phyloP scores from a whole-genome alignment of 148 eudicot species.

The Beta vulgaris region DNA sequence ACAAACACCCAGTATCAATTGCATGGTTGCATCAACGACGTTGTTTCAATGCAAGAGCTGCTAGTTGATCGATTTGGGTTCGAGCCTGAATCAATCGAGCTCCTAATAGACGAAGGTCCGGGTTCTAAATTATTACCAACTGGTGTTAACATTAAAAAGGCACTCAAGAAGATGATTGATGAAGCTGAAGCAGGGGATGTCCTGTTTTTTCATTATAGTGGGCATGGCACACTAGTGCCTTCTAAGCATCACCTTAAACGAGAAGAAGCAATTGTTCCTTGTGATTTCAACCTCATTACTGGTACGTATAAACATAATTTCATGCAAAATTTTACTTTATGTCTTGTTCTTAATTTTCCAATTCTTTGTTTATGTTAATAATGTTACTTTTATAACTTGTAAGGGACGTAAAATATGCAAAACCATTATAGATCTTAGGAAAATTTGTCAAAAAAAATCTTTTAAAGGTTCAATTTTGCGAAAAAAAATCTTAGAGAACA shows the following conservation, averaged over 20 bases:
- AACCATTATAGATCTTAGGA: no score
- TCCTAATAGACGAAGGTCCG: conserved; percentile 22
- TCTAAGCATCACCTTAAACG: conserved; percentile 30
- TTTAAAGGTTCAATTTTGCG: no score
- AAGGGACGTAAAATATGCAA: no score
- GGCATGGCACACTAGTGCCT: conserved; percentile 41
- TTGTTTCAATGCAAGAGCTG: conserved; percentile 25
- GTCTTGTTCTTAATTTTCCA: no score
- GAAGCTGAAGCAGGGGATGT: conserved; percentile 41
- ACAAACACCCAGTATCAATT: conserved; percentile 30
- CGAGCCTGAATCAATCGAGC: conserved; percentile 11
- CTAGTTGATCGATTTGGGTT: conserved; percentile 34
- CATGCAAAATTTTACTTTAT: no score
- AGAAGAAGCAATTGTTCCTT: conserved; percentile 48
- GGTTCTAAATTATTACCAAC: conserved; percentile 35
- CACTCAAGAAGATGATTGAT: conserved; percentile 36
- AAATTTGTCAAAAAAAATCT: no score
- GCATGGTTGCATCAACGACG: conserved; percentile 45
- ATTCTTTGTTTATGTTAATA: no score
- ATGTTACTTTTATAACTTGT: no score
- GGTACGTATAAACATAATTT: no score
- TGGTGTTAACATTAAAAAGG: conserved; percentile 38
- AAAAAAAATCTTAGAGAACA: no score
- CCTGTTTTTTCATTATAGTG: conserved; percentile 46
- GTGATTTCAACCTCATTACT: conserved; percentile 46